These are phyloP conservation scores for Aplosporella prunicola DNA, from an alignment of 2,329 filamentous ascomycete genomes.

Conservation along the genomic window DNA sequence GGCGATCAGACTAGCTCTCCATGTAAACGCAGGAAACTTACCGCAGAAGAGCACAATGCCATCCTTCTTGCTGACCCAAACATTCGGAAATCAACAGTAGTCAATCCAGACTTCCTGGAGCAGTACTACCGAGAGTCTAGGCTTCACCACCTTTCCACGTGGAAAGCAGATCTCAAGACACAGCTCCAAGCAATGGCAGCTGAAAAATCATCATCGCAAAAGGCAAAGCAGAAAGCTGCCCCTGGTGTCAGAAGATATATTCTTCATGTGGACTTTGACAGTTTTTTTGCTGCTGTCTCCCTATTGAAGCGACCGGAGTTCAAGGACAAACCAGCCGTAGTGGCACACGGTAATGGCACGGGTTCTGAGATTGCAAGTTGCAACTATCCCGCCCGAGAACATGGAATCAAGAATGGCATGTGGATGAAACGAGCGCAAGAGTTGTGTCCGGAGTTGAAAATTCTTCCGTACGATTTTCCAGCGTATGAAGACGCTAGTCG, in stretches of 20 bases:
- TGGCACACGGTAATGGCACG: slow-evolving; percentile 76
- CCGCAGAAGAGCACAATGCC: slow-evolving; percentile 88
- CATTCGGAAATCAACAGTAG: slow-evolving; percentile 78
- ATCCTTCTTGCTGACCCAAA: slow-evolving; percentile 73
- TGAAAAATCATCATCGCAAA: slow-evolving; percentile 52
- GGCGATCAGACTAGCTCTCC: slow-evolving; percentile 7
- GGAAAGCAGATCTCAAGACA: slow-evolving; percentile 91
- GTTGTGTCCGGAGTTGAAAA: slow-evolving; percentile 73
- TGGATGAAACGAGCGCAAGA: slow-evolving; percentile 93
- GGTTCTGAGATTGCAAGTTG: slow-evolving; percentile 96
- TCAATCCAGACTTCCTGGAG: slow-evolving; percentile 85
- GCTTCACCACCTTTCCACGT: slow-evolving; percentile 87
- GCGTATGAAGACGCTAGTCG: slow-evolving; percentile 88
- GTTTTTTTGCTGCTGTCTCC: slow-evolving; percentile 94
- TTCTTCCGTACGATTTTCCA: slow-evolving; percentile 91
- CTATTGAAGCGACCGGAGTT: slow-evolving; percentile 67
- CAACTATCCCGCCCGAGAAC: slow-evolving; percentile 82
- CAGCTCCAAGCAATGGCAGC: slow-evolving; percentile 72
- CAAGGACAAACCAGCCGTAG: slow-evolving; percentile 69
- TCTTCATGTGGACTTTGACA: slow-evolving; percentile 95
- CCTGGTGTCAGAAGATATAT: slow-evolving; percentile 67
- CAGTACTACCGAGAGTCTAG: slow-evolving; percentile 94
- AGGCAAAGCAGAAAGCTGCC: slow-evolving; percentile 42
- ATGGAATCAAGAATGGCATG: slow-evolving; percentile 94
- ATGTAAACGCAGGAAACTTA: slow-evolving; percentile 44